Percentiles rank a stretch among this genome's conserved stretches.
phyloP scores from a whole-genome alignment of 2,329 filamentous ascomycete species.

The Teratosphaeria epicoccoides region DNA sequence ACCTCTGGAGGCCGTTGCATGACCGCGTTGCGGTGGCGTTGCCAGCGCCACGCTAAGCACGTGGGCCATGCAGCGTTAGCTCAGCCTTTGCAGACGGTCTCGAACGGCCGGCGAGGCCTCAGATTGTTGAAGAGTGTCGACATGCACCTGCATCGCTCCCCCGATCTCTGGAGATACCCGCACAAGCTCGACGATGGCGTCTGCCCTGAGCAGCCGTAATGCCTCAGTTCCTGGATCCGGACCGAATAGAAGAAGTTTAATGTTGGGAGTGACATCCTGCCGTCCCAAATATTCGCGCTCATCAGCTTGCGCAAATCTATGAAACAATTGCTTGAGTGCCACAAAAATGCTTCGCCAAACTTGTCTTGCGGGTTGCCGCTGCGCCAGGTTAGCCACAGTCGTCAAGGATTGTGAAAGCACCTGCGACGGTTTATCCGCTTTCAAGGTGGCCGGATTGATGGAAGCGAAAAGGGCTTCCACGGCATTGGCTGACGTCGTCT shows the following conservation, averaged over 20 bases:
- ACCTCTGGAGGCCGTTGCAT: background rate
- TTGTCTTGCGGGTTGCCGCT: constrained; percentile 4
- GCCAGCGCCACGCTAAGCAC: background rate
- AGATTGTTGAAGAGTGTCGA: constrained; percentile 9
- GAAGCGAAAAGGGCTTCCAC: constrained; percentile 22
- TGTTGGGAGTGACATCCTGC: constrained; percentile 5
- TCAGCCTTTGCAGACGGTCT: constrained; percentile 6
- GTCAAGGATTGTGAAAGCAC: constrained; percentile 10
- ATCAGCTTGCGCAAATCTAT: constrained; percentile 2
- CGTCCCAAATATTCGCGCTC: constrained; percentile 7
- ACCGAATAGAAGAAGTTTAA: constrained; percentile 19
- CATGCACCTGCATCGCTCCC: constrained; percentile 9
- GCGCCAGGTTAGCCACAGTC: constrained; percentile 9
- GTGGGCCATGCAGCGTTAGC: background rate
- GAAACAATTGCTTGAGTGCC: constrained; percentile 12
- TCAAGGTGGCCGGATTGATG: constrained; percentile 17
- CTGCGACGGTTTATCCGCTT: constrained; percentile 8
- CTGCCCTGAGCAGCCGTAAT: constrained; percentile 19
- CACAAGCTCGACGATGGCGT: constrained; percentile 17
- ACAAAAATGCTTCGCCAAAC: constrained; percentile 16
- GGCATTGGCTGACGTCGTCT: constrained; percentile 17
- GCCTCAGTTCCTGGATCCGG: constrained; percentile 19
- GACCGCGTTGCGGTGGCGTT: background rate
- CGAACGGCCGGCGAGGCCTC: constrained; percentile 17
- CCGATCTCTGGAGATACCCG: constrained; percentile 9